These are phyloP conservation scores for Rosa persica DNA, from an alignment of 306 rosid genomes.

Conservation along the genomic window DNA sequence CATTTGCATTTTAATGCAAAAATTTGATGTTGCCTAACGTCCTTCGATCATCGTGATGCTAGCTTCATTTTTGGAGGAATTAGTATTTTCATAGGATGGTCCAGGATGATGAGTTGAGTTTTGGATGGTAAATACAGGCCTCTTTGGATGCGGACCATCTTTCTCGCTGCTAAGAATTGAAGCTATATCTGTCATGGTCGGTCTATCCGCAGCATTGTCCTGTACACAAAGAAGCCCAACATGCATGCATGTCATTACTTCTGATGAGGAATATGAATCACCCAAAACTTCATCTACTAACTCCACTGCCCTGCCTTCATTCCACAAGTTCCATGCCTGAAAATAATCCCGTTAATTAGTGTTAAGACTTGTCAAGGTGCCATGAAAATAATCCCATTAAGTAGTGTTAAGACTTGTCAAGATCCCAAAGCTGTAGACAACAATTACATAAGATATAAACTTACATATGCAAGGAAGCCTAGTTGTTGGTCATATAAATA, in stretches of 20 bases:
- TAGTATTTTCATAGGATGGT: not conserved
- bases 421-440: not conserved
- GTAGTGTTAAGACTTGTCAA: not conserved
- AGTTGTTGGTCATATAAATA: conserved; percentile 1
- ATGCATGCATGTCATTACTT: conserved; percentile 21
- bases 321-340: conserved; percentile 19
- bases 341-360: not conserved
- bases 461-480: conserved; percentile 32
- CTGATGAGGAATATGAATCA: not conserved
- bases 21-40: not conserved
- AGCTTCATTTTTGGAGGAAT: conserved; percentile 16
- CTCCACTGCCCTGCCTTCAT: conserved; percentile 2
- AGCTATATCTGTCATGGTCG: conserved; percentile 22
- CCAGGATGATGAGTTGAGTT: not conserved
- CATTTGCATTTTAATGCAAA: too few species aligned
- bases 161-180: conserved; percentile 17
- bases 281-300: conserved; percentile 11
- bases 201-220: conserved; percentile 24
- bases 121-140: conserved; percentile 9
- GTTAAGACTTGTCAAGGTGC: not conserved
- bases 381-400: not conserved
- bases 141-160: conserved; percentile 17
- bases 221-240: conserved; percentile 28
- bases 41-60: conserved; percentile 13
- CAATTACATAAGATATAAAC: not conserved